Base-by-base conservation (phyloP, 2,329 filamentous ascomycete species). In the Cladosporium sp. region DNA sequence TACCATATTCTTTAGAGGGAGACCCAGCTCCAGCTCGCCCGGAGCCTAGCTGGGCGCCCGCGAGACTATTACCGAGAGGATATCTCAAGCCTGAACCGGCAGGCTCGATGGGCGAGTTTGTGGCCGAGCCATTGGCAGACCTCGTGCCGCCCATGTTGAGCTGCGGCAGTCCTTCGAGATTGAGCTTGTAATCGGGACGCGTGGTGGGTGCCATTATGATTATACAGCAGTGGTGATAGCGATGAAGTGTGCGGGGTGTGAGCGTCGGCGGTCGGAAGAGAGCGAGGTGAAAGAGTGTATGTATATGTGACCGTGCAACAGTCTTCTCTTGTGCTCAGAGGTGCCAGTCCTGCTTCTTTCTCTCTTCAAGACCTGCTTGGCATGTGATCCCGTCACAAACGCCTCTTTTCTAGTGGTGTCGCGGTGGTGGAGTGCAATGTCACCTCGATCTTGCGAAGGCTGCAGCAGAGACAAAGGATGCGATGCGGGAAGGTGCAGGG, bases 1-100 rank as follows among this genome's bases (percentile, higher is more conserved):
- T 88, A 66, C 89, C 88, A 75, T 93, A 87, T 72, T 98, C 95
- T 82, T 97, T 93, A 80, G 93, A 97, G 74, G 95, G 95, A 85
- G 95, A 99, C 78, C 93, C 93, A 83, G 92, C 89, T 83, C 93
- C 93, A 76, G 94, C 91, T 82, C 94, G 84, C 71, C 84, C 82
- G 74, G 80, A 81, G 69, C 83, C 83, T 65, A 86, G 81, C 65
- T 85, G 82, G 65, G 78, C 79, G 66, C 80, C 79, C 67, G 81
- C 74, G 72, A 91, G 80, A 66, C 86, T 83, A 72, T 86, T 87
- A 57, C 89, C 83, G 76, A 94, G 91, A 26, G 91, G 87, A 70
- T 91, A 90, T 79, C 92, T 88, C 71, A 89, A 80, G 66, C 83
- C 79, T 73, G 84, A 85, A 73, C 86, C 83, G 64, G 86, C 84